Base-by-base conservation (phyloP, 192 early-diverging fungal species). In the Coemansia sp. region DNA sequence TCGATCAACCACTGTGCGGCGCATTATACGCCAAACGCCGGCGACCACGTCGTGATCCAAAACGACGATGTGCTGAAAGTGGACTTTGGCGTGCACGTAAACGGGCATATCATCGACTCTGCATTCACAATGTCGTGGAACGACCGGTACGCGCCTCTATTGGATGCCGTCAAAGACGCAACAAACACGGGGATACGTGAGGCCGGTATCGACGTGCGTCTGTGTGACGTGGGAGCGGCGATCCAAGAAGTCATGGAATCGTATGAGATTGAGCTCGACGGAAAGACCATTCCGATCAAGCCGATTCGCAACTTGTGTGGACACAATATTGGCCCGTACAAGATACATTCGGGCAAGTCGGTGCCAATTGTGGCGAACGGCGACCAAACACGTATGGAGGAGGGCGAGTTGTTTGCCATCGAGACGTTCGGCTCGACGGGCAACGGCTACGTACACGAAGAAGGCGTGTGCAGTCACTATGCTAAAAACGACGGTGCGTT, bases 231-330 rank as follows among this genome's bases (percentile, higher is more conserved):
- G 73, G 97, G 97, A 57, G 94, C 91, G 1, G 94, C 92, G 10
- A 88, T 99, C 57, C 91, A 97, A 75, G 97, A 99, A 79, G 91
- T 92, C n/a, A 96, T 96, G 91, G 95, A 97, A 75, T 95, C 93
- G 8, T 97, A 98, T 74, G 97, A 99, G 70, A 89, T 99, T 45
- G 92, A 92, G 60, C 83, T 99, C 43, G 89, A 93, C 57, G 93
- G 93, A 47, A 99, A 99, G 70, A 92, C 91, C 0, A 90, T 92
- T 63, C 91, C 66, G 9, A 90, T 99, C 62, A 95, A 94, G 65
- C 88, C 92, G 39, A 95, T 99, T 64, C 87, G 97, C 45, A 99
- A 99, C 74, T 79, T 99, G 72, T 95, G 92, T 62, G 97, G 97
- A 29, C 97, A 99, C 73, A 92, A 92, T 25, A 97, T 99, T 64